Base-by-base conservation (phyloP, 2,329 filamentous ascomycete species). In the Phaeosphaeria sp. region DNA sequence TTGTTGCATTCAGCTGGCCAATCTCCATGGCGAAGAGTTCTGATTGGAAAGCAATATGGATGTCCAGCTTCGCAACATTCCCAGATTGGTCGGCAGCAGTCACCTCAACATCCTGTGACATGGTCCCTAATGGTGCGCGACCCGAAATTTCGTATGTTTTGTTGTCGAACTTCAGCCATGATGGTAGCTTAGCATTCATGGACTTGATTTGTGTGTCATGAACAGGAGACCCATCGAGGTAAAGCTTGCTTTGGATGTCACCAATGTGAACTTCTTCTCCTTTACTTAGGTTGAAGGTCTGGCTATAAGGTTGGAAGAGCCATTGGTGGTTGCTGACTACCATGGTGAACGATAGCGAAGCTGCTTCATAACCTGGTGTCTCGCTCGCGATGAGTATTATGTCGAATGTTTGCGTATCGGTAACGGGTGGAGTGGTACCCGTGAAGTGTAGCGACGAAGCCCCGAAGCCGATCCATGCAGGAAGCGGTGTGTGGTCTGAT, bases 381-480 rank as follows among this genome's bases (percentile, higher is more conserved):
- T 96, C 91, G 0, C 91, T 94, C 1, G 91, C 92, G 50, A 95
- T 86, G 6, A 96, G 80, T 59, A 87, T 83, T 56, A 97, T 84
- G 20, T 84, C 83, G 68, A 93, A 95, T 0, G 80, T 84, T 69
- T 96, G 89, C 3, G 92, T 89, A 7, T 87, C 56, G 30, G 89
- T 85, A 56, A 86, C 84, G 47, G 87, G 79, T 1, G 92, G 92
- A 1, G 89, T 90, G 33, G 78, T 85, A 22, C 93, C 93, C 1
- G 84, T 86, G 67, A 96, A 96, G 0, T 82, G 83, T 40, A 96
- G 78, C 0, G 77, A 81, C 1, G 73, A 73, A 1, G 84, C 72
- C 65, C 95, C 85, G 69, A 97, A 97, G n/a, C 80, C 79, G 45
- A 96, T 80, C 93, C 93, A 97, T 0, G 92, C 89, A 20, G 93